Conservation (phyloP, 805 yeast species). For the Saccharomycopsis synnaedendra region DNA sequence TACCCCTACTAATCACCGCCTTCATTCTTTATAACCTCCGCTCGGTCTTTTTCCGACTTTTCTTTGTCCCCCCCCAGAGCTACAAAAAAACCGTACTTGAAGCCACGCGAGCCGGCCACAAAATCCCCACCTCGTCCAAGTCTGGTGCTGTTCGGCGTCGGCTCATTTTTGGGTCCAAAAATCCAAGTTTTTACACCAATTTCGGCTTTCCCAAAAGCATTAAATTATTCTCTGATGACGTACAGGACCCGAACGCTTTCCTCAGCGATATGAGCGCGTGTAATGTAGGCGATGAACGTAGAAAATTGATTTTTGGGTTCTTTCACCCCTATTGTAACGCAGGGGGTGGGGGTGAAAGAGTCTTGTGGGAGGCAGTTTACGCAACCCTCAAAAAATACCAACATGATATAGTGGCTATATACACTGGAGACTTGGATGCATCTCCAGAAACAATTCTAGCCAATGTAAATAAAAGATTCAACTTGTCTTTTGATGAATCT, state of each 20-base stretch:
- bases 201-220: background rate
- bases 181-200: constrained; percentile 6
- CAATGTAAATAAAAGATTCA: constrained; percentile 46
- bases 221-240: background rate
- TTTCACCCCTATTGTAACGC: constrained; percentile 95
- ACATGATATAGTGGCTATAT: constrained; percentile 50
- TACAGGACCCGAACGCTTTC: constrained; percentile 1
- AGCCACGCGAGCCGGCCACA: background rate
- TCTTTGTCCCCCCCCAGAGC: constrained; percentile 8
- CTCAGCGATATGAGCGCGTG: constrained; percentile 6
- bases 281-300: constrained; percentile 22
- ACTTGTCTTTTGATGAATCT: constrained; percentile 35
- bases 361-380: constrained; percentile 86
- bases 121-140: constrained; percentile 1
- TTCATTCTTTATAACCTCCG: background rate
- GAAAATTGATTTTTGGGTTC: constrained; percentile 58
- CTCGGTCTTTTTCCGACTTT: constrained; percentile 3
- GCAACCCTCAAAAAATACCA: constrained; percentile 44
- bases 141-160: constrained; percentile 8
- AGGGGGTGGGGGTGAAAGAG: constrained; percentile 98
- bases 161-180: constrained; percentile 3
- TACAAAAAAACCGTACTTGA: constrained; percentile 4
- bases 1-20: background rate
- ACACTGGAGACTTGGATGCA: constrained; percentile 51
- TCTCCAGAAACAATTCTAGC: constrained; percentile 34